Conservation (phyloP, 768 basidiomycete species). For the Auriscalpium vulgare region DNA sequence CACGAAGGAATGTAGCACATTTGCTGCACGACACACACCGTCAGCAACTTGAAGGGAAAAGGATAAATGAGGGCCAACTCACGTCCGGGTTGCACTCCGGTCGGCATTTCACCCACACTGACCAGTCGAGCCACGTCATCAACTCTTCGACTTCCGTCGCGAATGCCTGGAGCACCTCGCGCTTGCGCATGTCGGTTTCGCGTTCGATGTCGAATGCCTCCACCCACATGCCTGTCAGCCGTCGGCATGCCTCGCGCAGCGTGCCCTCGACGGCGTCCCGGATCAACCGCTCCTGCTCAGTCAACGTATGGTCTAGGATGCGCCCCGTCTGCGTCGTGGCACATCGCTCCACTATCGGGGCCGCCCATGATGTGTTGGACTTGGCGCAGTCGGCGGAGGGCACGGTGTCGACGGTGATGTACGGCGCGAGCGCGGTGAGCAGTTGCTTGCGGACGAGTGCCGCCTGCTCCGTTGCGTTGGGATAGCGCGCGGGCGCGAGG, state of each 20-base stretch:
- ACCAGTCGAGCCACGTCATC: slow-evolving; percentile 17
- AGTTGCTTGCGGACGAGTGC: background rate
- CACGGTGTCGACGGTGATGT: slow-evolving; percentile 14
- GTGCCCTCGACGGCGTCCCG: slow-evolving; percentile 8
- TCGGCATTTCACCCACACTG: slow-evolving; percentile 11
- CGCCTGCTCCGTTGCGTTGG: slow-evolving; percentile 3
- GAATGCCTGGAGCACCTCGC: background rate
- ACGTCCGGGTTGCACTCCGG: slow-evolving; percentile 9
- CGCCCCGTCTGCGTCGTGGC: slow-evolving; percentile 7
- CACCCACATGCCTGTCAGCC: slow-evolving; percentile 7
- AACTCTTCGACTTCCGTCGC: slow-evolving; percentile 3
- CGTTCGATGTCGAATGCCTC: slow-evolving; percentile 14
- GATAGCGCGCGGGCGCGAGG: slow-evolving; percentile 16
- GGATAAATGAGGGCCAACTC: background rate
- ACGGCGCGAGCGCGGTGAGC: slow-evolving; percentile 21
- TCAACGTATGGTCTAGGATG: slow-evolving; percentile 5
- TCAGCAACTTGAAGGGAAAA: background rate
- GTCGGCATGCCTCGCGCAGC: slow-evolving; percentile 14
- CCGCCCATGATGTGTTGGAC: slow-evolving; percentile 6
- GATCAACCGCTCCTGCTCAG: slow-evolving; percentile 9
- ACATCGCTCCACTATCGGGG: slow-evolving; percentile 9
- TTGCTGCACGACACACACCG: slow-evolving; percentile 1
- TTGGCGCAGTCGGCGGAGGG: background rate
- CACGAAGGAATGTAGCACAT: slow-evolving; percentile 11
- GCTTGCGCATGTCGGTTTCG: background rate